These are phyloP conservation scores for Rhodofomes roseus DNA, from an alignment of 1,284 basidiomycete species.

Conservation along the genomic window DNA sequence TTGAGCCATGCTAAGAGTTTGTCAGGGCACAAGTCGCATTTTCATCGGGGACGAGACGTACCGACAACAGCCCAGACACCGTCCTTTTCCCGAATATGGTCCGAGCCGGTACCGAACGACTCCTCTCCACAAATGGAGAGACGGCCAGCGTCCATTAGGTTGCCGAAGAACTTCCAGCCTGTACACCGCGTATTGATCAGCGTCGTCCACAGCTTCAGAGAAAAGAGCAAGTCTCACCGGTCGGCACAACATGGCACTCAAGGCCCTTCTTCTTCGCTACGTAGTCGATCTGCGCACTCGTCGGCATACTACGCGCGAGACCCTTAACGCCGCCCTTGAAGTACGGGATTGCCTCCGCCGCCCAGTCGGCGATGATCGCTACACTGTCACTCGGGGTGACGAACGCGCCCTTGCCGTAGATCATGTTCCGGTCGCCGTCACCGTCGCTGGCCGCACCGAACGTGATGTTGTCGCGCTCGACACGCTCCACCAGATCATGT, in stretches of 20 bases:
- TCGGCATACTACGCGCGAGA: slow-evolving; percentile 95
- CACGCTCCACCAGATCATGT: slow-evolving; percentile 88
- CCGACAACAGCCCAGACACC: slow-evolving; percentile 96
- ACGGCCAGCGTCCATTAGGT: slow-evolving; percentile 97
- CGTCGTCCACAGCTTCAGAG: neutral
- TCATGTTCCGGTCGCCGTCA: slow-evolving; percentile 99
- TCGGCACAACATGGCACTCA: slow-evolving; percentile 95
- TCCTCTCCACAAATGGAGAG: slow-evolving; percentile 99
- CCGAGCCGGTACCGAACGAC: slow-evolving; percentile 98
- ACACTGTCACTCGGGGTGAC: slow-evolving; percentile 98
- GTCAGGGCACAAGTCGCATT: slow-evolving; percentile 11
- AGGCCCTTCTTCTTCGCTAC: slow-evolving; percentile 95
- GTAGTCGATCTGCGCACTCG: slow-evolving; percentile 93
- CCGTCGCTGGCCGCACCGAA: slow-evolving; percentile 98
- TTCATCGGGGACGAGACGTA: slow-evolving; percentile 26
- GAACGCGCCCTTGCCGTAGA: slow-evolving; percentile 97
- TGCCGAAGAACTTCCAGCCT: slow-evolving; percentile 99
- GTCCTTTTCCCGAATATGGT: slow-evolving; percentile 99
- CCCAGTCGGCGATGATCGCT: slow-evolving; percentile 98
- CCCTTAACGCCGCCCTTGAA: slow-evolving; percentile 95
- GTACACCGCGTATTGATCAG: slow-evolving; percentile 6
- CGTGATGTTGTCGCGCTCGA: slow-evolving; percentile 83
- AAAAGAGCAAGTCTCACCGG: slow-evolving; percentile 48
- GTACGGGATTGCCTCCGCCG: slow-evolving; percentile 89
- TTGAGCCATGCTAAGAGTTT: slow-evolving; percentile 83